Percentiles rank a stretch among this genome's conserved stretches.
These are phyloP conservation scores for Phytopythium aichiense DNA, from an alignment of 352 stramenopile species.

Conservation along the genomic window DNA sequence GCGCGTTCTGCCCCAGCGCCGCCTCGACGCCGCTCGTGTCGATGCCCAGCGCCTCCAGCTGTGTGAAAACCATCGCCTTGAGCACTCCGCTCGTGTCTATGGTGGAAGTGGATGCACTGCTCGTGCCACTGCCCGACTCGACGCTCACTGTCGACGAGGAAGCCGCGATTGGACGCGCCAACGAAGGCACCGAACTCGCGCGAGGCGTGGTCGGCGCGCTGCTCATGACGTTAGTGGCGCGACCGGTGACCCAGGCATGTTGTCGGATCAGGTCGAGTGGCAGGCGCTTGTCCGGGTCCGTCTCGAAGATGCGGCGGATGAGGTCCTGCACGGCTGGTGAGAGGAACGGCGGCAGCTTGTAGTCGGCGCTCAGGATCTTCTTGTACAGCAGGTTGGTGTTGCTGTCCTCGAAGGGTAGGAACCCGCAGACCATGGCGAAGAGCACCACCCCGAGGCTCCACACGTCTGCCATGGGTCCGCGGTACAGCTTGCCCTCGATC, in stretches of 20 bases:
- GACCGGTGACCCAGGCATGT: conserved; percentile 73
- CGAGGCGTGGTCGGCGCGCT: conserved; percentile 5
- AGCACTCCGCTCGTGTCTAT: conserved; percentile 2
- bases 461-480: conserved; percentile 82
- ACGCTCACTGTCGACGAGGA: neutral
- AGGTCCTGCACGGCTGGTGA: conserved; percentile 75
- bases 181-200: conserved; percentile 15
- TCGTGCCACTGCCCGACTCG: neutral
- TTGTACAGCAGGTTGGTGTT: conserved; percentile 92
- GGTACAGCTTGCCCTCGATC: conserved; percentile 86
- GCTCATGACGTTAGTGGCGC: neutral
- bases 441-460: conserved; percentile 93
- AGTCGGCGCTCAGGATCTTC: conserved; percentile 88
- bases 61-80: conserved; percentile 42
- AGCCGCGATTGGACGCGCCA: conserved; percentile 6
- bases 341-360: conserved; percentile 76
- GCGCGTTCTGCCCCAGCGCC: conserved; percentile 38
- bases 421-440: conserved; percentile 90
- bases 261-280: conserved; percentile 71
- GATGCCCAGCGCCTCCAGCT: conserved; percentile 52
- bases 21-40: conserved; percentile 29
- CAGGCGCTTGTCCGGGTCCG: conserved; percentile 73
- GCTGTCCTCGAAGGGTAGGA: conserved; percentile 90
- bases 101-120: conserved; percentile 1
- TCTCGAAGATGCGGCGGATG: conserved; percentile 82